These are phyloP conservation scores for Penicillium nordicum DNA, from an alignment of 2,329 filamentous ascomycete genomes.

Conservation along the genomic window DNA sequence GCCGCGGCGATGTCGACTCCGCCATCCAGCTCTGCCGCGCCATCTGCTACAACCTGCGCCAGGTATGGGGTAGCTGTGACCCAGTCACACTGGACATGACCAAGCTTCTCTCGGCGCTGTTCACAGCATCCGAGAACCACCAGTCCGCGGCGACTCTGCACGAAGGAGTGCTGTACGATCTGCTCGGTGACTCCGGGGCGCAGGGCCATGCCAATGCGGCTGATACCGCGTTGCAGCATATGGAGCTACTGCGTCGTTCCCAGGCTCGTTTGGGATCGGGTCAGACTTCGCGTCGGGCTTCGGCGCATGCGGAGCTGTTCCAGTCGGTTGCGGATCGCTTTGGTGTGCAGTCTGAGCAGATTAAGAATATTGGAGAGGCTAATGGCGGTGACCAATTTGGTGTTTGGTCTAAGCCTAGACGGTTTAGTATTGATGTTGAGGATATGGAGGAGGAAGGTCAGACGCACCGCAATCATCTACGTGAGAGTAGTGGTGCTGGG, in stretches of 20 bases:
- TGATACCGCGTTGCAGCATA: constrained; percentile 29
- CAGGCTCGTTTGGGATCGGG: constrained; percentile 23
- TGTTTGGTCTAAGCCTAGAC: constrained; percentile 32
- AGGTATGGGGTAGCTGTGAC: constrained; percentile 50
- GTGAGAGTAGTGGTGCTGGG: constrained; percentile 29
- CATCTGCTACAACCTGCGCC: constrained; percentile 55
- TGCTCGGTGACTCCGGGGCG: constrained; percentile 27
- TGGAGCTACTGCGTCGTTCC: constrained; percentile 30
- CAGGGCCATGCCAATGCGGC: constrained; percentile 17
- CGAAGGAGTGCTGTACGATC: constrained; percentile 30
- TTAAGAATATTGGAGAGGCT: constrained; percentile 18
- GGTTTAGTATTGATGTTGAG: constrained; percentile 34
- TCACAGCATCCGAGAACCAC: constrained; percentile 40
- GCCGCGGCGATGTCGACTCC: constrained; percentile 44
- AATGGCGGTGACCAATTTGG: constrained; percentile 27
- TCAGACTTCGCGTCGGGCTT: constrained; percentile 13
- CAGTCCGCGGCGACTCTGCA: constrained; percentile 31
- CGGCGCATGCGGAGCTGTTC: constrained; percentile 26
- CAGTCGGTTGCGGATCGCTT: constrained; percentile 30
- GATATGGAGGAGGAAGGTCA: constrained; percentile 26
- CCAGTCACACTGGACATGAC: constrained; percentile 50
- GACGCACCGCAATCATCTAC: constrained; percentile 31
- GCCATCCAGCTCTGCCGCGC: constrained; percentile 51
- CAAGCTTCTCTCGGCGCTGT: constrained; percentile 50
- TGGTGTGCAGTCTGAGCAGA: constrained; percentile 23